phyloP scores from a whole-genome alignment of 768 basidiomycete genomes.

The Thelephora ganbajun region DNA sequence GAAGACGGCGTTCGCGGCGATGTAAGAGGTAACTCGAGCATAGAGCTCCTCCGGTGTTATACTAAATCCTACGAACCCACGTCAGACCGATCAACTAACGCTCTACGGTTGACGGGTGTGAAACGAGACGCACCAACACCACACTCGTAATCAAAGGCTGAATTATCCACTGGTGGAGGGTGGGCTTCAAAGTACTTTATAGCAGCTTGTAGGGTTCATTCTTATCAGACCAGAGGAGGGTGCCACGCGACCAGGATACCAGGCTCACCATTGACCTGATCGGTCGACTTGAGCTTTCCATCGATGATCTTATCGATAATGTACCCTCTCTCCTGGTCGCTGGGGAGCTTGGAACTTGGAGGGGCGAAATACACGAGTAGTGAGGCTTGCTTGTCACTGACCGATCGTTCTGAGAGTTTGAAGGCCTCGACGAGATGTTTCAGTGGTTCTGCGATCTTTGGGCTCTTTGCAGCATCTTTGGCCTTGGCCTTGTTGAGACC shows the following conservation, averaged over 20 bases:
- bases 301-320: slow-evolving; percentile 56
- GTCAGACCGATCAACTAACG: slow-evolving; percentile 3
- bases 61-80: slow-evolving; percentile 45
- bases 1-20: slow-evolving; percentile 36
- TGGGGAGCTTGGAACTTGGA: slow-evolving; percentile 43
- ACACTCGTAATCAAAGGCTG: slow-evolving; percentile 62
- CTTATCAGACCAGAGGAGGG: slow-evolving; percentile 1
- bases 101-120: not conserved
- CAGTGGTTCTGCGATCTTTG: slow-evolving; percentile 61
- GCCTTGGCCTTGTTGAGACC: slow-evolving; percentile 70
- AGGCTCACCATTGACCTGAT: slow-evolving; percentile 74
- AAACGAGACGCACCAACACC: slow-evolving; percentile 56
- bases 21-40: slow-evolving; percentile 38
- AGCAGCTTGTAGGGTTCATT: slow-evolving; percentile 35
- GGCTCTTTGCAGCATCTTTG: slow-evolving; percentile 65
- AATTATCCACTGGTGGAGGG: slow-evolving; percentile 45
- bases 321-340: slow-evolving; percentile 41
- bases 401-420: slow-evolving; percentile 26
- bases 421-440: slow-evolving; percentile 53
- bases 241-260: not conserved
- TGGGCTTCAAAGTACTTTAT: slow-evolving; percentile 59
- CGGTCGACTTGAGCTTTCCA: slow-evolving; percentile 59
- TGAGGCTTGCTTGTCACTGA: slow-evolving; percentile 69
- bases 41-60: slow-evolving; percentile 58
- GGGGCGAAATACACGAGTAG: slow-evolving; percentile 56